Evolutionary conservation across 164 flowering plant genomes (phyloP), one percentile per base, ranked within the genome.

Genomic region (Brasenia schreberi): DNA sequence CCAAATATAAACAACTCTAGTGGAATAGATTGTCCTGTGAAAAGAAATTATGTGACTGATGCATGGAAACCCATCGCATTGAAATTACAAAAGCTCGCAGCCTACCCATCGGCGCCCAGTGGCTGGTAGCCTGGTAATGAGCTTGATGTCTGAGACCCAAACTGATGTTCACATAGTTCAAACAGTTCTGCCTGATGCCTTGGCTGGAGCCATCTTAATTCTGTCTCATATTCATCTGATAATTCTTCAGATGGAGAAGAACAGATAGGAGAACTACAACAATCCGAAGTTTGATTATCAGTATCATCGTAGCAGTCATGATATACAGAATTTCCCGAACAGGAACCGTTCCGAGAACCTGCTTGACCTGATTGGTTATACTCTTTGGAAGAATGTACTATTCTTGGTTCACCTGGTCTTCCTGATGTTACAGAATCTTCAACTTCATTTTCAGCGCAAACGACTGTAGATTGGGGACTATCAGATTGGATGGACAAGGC

Each of bases 131-230:
- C 56, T 33, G 16, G 56, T 49, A 49, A 49, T 49, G 56, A 49
- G 16, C 16, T 14, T 49, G 56, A 49, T 49, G 56, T 49, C 16
- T 14, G 14, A 0, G 56, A 49, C 61, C 78, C 77, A 16, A 82
- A 64, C 62, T 81, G 84, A 70, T 77, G 81, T 70, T 82, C 81
- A 63, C 74, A 78, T 6, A 85, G 73, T 69, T 83, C 87, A 64
- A 85, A 77, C 63, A 81, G 12, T 71, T 93, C 90, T 76, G 84
- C 70, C 73, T 85, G 85, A 67, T 86, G 83, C 83, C 84, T 86
- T 1, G 97, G 90, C 74, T 84, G 87, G 7, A 90, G 88, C 96
- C 94, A 86, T 73, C 94, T 85, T 70, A 90, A 63, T 71, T 90
- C 96, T 66, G 85, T 83, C 74, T 84, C 90, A 45, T 79, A 76